Evolutionary conservation across 768 basidiomycete genomes (phyloP).

Genomic region (Psilocybe cubensis): DNA sequence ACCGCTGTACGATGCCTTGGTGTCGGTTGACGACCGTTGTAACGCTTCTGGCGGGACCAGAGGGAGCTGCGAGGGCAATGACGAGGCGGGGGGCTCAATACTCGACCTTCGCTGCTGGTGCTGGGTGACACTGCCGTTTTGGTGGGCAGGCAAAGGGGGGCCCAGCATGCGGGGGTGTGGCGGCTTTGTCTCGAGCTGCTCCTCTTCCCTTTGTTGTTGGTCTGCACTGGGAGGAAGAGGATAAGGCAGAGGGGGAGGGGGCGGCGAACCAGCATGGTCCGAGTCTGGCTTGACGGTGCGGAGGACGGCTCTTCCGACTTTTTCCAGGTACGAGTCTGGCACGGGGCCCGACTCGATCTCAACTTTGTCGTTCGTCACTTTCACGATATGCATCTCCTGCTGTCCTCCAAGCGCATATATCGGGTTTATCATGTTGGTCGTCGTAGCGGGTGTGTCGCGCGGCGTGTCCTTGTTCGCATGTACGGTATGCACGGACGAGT

Average conservation of each 20-base stretch:
- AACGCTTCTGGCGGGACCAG: constrained; percentile 21
- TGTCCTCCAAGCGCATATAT: constrained; percentile 21
- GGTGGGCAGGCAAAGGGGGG: neutral
- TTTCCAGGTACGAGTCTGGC: constrained; percentile 35
- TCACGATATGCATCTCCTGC: constrained; percentile 58
- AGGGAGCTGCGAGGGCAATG: neutral
- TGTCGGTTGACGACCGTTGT: constrained; percentile 56
- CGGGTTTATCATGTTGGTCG: constrained; percentile 24
- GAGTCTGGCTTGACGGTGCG: constrained; percentile 27
- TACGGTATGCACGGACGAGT: constrained; percentile 38
- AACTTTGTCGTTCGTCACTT: constrained; percentile 52
- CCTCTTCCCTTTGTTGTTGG: constrained; percentile 26
- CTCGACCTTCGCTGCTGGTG: constrained; percentile 1
- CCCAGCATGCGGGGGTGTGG: constrained; percentile 16
- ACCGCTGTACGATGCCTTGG: constrained; percentile 35
- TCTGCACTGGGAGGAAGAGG: constrained; percentile 40
- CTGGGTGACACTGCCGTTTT: neutral
- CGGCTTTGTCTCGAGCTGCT: constrained; percentile 9
- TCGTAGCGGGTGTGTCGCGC: neutral
- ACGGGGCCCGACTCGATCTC: constrained; percentile 41
- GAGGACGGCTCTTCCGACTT: constrained; percentile 35
- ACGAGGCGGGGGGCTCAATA: neutral
- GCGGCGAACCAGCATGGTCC: neutral
- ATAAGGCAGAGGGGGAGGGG: constrained; percentile 61
- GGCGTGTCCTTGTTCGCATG: constrained; percentile 3